Base-by-base conservation (phyloP, 2,329 filamentous ascomycete genomes). In the Scedosporium boydii region DNA sequence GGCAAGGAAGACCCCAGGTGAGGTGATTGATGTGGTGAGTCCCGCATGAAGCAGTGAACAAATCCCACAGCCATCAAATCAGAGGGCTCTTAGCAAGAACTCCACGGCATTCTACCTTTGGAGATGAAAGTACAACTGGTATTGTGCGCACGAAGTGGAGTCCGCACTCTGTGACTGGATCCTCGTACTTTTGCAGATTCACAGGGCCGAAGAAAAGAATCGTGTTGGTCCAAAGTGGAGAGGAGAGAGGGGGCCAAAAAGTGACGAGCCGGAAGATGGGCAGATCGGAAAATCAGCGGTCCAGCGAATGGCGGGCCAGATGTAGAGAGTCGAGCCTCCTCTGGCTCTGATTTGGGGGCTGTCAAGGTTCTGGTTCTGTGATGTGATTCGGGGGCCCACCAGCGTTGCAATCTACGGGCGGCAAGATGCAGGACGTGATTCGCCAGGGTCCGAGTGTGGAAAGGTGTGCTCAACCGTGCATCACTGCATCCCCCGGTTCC, bases 401-500 rank as follows among this genome's bases (percentile, higher is more conserved):
- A 48, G 51, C 7, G 57, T 57, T 46, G 63, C 57, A 57, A 44
- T 57, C 16, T 44, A 63, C 64, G 67, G 70, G 70, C 70, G 70
- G 68, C 61, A 70, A 72, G 34, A 59, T 10, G 42, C 26, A 27
- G 57, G 12, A 29, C 26, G 18, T 69, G 63, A 71, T 71, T 71
- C 64, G 70, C 59, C 38, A 23, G 60, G 16, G 38, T 26, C 51
- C 61, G 29, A 7, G 29, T 34, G 29, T 34, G 34, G 7, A 56
- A 21, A 16, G 14, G 41, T 42, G 65, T 63, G 64, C 65, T 63
- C 59, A 56, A 60, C 60, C 29, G 46, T 59, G 63, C 60, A 62
- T 63, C 62, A 34, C 29, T 34, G 29, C 29, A 34, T 34, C 64
- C 51, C 16, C 29, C 55, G 27, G 18, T 59, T 59, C 34, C 18